These are phyloP conservation scores for Solanum chmielewskii DNA, from an alignment of 257 asterid species.

Conservation along the genomic window DNA sequence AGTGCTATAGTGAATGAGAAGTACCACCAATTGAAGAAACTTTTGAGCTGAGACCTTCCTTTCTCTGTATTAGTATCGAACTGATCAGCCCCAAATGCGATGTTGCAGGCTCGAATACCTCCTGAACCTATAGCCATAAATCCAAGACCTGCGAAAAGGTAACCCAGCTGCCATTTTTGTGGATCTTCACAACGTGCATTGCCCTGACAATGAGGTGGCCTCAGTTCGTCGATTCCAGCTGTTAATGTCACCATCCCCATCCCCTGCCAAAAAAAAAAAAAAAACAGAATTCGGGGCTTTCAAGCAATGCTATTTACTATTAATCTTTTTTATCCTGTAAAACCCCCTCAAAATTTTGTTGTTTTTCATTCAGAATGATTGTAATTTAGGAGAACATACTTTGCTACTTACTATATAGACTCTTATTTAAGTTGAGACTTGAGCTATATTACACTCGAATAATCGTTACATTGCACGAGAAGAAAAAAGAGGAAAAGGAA, in stretches of 20 bases:
- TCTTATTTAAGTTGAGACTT: too few species aligned
- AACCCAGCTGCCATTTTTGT: conserved; percentile 44
- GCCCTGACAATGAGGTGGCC: conserved; percentile 44
- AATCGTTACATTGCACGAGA: not conserved
- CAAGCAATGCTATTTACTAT: not conserved
- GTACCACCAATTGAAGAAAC: conserved; percentile 93
- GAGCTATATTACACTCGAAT: too few species aligned
- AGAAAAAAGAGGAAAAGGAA: not conserved
- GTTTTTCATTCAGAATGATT: not conserved
- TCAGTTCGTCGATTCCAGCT: conserved; percentile 35
- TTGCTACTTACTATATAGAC: not conserved
- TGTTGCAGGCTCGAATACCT: conserved; percentile 74
- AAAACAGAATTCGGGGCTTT: not conserved
- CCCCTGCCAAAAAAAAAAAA: conserved; percentile 30
- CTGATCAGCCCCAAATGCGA: conserved; percentile 92
- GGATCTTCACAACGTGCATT: conserved; percentile 28
- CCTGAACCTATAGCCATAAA: conserved; percentile 71
- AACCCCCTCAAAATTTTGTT: not conserved
- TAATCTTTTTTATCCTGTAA: not conserved
- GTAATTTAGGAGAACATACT: not conserved
- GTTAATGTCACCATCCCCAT: conserved; percentile 50
- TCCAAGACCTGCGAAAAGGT: conserved; percentile 41
- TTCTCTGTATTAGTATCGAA: conserved; percentile 53
- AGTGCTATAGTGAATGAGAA: conserved; percentile 71
- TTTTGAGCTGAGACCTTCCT: conserved; percentile 55